Evolutionary conservation across 345 rosid genomes (phyloP).

Genomic region (Lumnitzera racemosa): DNA sequence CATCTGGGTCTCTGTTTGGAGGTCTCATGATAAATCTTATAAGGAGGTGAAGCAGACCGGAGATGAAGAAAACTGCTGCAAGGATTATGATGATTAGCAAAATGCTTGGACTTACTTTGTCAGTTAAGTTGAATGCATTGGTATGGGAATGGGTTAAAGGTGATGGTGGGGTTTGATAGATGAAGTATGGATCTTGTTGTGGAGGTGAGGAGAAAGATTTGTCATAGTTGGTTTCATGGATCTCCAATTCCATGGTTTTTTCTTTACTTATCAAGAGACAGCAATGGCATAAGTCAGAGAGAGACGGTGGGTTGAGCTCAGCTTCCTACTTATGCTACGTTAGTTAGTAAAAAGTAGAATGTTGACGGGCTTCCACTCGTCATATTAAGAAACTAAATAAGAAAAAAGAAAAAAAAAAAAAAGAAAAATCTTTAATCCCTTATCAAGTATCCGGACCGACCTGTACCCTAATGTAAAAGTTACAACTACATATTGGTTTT

Average conservation of each 20-base stretch:
- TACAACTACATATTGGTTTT: too few relatives aligned
- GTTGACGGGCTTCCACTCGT: too few relatives aligned
- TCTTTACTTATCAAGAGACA: neutral
- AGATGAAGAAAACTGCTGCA: slow-evolving; percentile 77
- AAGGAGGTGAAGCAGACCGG: slow-evolving; percentile 87
- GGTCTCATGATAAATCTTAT: slow-evolving; percentile 73
- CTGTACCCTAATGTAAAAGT: too few relatives aligned
- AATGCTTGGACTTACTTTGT: slow-evolving; percentile 70
- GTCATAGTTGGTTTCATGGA: slow-evolving; percentile 6
- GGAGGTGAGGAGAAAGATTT: slow-evolving; percentile 3
- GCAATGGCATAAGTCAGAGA: too few relatives aligned
- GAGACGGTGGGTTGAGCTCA: too few relatives aligned
- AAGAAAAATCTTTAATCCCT: too few relatives aligned
- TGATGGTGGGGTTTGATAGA: slow-evolving; percentile 17
- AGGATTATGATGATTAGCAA: slow-evolving; percentile 76
- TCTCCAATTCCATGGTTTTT: slow-evolving; percentile 34
- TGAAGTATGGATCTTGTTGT: slow-evolving; percentile 20
- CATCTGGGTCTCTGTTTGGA: slow-evolving; percentile 54
- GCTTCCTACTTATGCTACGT: too few relatives aligned
- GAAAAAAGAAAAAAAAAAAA: too few relatives aligned
- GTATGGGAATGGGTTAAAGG: slow-evolving; percentile 9
- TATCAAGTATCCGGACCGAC: too few relatives aligned
- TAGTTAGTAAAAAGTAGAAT: too few relatives aligned
- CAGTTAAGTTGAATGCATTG: slow-evolving; percentile 41
- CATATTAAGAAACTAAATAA: too few relatives aligned